Evolutionary conservation across 257 asterid genomes (phyloP).

Genomic region (Ocimum tenuiflorum): DNA sequence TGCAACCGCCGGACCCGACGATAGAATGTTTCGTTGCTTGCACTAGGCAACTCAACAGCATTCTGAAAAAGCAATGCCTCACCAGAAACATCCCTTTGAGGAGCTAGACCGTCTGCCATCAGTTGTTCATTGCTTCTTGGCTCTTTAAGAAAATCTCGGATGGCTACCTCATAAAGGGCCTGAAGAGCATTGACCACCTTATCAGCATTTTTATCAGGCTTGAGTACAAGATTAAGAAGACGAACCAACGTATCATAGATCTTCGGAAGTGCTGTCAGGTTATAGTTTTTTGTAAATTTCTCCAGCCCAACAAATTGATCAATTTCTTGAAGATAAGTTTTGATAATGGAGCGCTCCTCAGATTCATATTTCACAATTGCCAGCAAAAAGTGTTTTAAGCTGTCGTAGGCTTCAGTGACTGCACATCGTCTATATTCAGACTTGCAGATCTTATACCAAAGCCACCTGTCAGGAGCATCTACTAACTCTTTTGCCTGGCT

Average conservation of each 20-base stretch:
- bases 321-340: slow-evolving; percentile 75
- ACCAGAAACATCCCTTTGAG: slow-evolving; percentile 45
- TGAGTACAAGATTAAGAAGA: slow-evolving; percentile 60
- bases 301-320: slow-evolving; percentile 71
- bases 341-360: slow-evolving; percentile 79
- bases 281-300: slow-evolving; percentile 72
- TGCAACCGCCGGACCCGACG: slow-evolving; percentile 83
- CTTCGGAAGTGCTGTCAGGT: slow-evolving; percentile 52
- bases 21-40: slow-evolving; percentile 60
- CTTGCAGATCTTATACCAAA: slow-evolving; percentile 84
- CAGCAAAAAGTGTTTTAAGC: slow-evolving; percentile 62
- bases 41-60: slow-evolving; percentile 65
- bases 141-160: slow-evolving; percentile 78
- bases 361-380: slow-evolving; percentile 61
- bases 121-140: slow-evolving; percentile 62
- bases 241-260: slow-evolving; percentile 67
- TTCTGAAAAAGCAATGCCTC: slow-evolving; percentile 71
- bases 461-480: slow-evolving; percentile 97
- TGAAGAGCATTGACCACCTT: slow-evolving; percentile 88
- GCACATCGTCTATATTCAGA: slow-evolving; percentile 88
- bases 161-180: slow-evolving; percentile 89
- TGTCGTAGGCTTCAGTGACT: slow-evolving; percentile 80
- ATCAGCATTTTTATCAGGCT: slow-evolving; percentile 55
- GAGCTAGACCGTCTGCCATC: slow-evolving; percentile 88
- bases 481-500: slow-evolving; percentile 93